Percentiles rank a stretch among this genome's conserved stretches.
phyloP scores from a whole-genome alignment of 1,139 yeast genomes.

The Magnusiomyces magnusii region DNA sequence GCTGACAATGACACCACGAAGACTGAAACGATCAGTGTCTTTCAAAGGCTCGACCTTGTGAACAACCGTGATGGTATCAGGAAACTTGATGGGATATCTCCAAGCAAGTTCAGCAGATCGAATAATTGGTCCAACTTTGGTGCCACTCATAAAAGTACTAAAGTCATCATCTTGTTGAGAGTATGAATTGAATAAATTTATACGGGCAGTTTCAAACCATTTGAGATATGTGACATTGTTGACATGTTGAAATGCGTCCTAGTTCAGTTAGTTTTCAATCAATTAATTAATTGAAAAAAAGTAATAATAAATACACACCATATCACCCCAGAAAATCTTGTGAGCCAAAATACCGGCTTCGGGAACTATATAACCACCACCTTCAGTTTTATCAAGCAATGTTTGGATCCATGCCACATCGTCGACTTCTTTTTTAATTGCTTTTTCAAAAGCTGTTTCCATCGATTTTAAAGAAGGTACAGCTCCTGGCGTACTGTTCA shows the following conservation, averaged over 20 bases:
- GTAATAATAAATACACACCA: slow-evolving; percentile 16
- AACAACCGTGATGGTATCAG: slow-evolving; percentile 31
- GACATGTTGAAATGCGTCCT: slow-evolving; percentile 31
- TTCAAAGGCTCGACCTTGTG: slow-evolving; percentile 27
- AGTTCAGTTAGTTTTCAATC: too few species aligned
- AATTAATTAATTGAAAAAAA: neutral
- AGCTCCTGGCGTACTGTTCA: neutral
- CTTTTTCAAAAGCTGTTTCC: neutral
- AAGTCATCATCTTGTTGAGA: slow-evolving; percentile 18
- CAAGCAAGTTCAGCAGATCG: slow-evolving; percentile 31
- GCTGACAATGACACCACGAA: slow-evolving; percentile 33
- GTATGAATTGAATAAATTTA: slow-evolving; percentile 24
- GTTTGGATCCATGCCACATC: slow-evolving; percentile 24
- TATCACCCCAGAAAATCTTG: slow-evolving; percentile 32
- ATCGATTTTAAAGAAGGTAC: neutral
- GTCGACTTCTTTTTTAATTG: slow-evolving; percentile 3
- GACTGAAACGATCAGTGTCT: slow-evolving; percentile 27
- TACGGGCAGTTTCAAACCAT: slow-evolving; percentile 34
- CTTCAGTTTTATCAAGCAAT: slow-evolving; percentile 25
- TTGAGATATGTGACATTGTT: slow-evolving; percentile 32
- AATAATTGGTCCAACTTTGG: slow-evolving; percentile 31
- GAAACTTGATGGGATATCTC: slow-evolving; percentile 31
- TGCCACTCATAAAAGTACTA: slow-evolving; percentile 23
- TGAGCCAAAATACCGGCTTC: slow-evolving; percentile 26
- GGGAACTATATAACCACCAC: slow-evolving; percentile 25